Conservation (phyloP, 768 basidiomycete genomes). For the Termitomyces sp. region DNA sequence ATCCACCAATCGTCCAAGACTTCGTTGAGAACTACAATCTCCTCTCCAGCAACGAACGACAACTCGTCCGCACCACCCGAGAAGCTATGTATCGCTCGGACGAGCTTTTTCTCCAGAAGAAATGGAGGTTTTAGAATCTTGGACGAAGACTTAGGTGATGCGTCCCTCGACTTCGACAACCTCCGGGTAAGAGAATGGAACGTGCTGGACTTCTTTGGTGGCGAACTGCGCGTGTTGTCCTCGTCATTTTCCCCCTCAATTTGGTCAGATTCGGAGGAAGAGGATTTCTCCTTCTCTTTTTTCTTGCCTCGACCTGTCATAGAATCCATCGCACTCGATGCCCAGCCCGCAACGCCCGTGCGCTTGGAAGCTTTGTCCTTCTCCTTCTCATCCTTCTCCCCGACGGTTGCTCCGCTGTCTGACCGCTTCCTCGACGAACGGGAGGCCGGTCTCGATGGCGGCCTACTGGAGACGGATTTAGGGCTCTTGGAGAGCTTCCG, state of each 20-base stretch:
- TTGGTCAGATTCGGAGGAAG: conserved; percentile 42
- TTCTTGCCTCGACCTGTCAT: conserved; percentile 53
- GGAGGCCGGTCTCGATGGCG: conserved; percentile 52
- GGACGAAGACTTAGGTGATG: conserved; percentile 28
- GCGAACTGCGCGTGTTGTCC: conserved; percentile 13
- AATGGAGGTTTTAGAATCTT: conserved; percentile 52
- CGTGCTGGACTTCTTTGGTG: conserved; percentile 22
- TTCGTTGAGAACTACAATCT: conserved; percentile 74
- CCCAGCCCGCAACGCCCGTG: conserved; percentile 61
- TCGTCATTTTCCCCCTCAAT: conserved; percentile 25
- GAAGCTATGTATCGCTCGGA: conserved; percentile 76
- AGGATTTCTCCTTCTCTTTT: conserved; percentile 55
- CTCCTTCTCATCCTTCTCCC: conserved; percentile 31
- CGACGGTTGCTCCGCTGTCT: conserved; percentile 47
- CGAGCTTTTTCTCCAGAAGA: conserved; percentile 47
- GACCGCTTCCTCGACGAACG: conserved; percentile 64
- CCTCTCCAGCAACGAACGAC: conserved; percentile 67
- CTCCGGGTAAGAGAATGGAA: conserved; percentile 25
- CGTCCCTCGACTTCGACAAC: conserved; percentile 32
- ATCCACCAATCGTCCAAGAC: conserved; percentile 92
- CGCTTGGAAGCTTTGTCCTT: conserved; percentile 37
- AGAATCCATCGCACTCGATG: conserved; percentile 59
- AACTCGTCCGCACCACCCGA: conserved; percentile 75
- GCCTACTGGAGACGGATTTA: conserved; percentile 38
- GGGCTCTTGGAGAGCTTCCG: conserved; percentile 31